phyloP scores from a whole-genome alignment of 1,139 yeast genomes.

The Taphrina wiesneri region DNA sequence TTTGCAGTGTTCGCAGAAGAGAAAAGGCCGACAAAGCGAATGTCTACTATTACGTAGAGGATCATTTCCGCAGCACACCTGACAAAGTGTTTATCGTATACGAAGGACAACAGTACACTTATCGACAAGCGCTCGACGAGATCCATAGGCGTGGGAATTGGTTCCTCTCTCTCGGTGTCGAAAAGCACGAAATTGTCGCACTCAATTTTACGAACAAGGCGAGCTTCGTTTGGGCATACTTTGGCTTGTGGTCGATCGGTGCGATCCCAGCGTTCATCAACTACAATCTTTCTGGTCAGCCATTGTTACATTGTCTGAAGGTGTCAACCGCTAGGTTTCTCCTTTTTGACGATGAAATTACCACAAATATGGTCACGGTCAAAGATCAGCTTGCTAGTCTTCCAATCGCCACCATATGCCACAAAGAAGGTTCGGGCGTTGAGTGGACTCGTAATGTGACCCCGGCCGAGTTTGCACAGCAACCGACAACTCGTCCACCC shows the following conservation, averaged over 20 bases:
- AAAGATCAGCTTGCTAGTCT: conserved; percentile 50
- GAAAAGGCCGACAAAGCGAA: conserved; percentile 15
- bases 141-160: conserved; percentile 16
- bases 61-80: conserved; percentile 5
- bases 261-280: conserved; percentile 29
- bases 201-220: conserved; percentile 29
- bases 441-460: conserved; percentile 1
- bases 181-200: conserved; percentile 22
- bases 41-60: conserved; percentile 18
- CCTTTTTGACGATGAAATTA: conserved; percentile 73
- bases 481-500: conserved; percentile 41
- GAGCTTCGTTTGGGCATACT: conserved; percentile 22
- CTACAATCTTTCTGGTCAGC: conserved; percentile 67
- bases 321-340: conserved; percentile 66
- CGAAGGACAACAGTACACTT: conserved; percentile 27
- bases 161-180: conserved; percentile 22
- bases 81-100: conserved; percentile 22
- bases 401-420: conserved; percentile 5
- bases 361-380: conserved; percentile 57
- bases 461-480: conserved; percentile 1
- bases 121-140: conserved; percentile 11
- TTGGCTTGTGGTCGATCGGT: conserved; percentile 31
- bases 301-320: conserved; percentile 77
- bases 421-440: background rate
- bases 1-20: background rate